Conservation (phyloP, 1,139 yeast species). For the Debaryomyces subglobosus region DNA sequence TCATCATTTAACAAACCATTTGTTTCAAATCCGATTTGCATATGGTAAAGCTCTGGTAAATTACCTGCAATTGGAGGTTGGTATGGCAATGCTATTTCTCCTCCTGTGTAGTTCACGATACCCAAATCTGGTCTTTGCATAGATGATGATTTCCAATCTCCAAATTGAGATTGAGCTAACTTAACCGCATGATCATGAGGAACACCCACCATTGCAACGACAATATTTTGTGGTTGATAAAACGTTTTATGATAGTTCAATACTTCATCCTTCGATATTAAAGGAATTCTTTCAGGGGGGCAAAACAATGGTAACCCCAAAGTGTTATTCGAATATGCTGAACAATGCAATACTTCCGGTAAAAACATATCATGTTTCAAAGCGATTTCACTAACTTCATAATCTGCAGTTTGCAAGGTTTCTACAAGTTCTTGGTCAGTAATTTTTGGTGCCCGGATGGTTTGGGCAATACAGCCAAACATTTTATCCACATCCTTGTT, state of each 20-base stretch:
- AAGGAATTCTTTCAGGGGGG: constrained; percentile 67
- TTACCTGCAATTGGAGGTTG: constrained; percentile 69
- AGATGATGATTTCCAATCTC: constrained; percentile 52
- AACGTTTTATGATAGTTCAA: constrained; percentile 65
- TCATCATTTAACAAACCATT: constrained; percentile 83
- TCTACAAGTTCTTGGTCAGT: constrained; percentile 73
- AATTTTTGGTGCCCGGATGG: constrained; percentile 70
- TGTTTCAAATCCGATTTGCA: constrained; percentile 89
- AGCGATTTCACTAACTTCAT: constrained; percentile 82
- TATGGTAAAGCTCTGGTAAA: constrained; percentile 80
- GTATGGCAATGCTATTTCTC: constrained; percentile 70
- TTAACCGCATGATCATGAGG: constrained; percentile 70
- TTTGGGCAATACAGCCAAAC: constrained; percentile 79
- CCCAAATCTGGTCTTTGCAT: constrained; percentile 38
- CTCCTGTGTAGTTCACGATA: constrained; percentile 75
- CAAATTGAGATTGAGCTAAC: constrained; percentile 64
- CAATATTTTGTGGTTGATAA: constrained; percentile 80
- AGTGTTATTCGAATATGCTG: constrained; percentile 74
- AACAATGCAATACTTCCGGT: constrained; percentile 85
- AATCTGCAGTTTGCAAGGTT: constrained; percentile 73
- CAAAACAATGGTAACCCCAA: constrained; percentile 87
- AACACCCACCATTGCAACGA: constrained; percentile 88
- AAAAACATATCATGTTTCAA: constrained; percentile 82
- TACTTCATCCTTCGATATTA: constrained; percentile 56
- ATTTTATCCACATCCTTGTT: constrained; percentile 82